Conservation (phyloP, 1,139 yeast genomes). For the Geotrichum candidum region DNA sequence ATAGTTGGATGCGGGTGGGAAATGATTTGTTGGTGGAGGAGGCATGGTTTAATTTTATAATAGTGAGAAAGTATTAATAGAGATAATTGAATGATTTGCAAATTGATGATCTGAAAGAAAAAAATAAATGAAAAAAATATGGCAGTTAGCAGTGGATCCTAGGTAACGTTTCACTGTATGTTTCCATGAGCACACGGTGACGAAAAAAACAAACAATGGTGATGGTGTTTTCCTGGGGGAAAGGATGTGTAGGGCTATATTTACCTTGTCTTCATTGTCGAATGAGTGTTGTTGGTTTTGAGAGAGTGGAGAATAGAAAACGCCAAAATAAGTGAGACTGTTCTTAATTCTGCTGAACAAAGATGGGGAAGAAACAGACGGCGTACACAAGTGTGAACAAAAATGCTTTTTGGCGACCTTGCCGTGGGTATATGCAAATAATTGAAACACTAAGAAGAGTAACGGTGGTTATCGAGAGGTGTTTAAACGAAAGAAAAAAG, state of each 20-base stretch:
- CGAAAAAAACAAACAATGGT: not conserved
- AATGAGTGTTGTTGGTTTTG: not conserved
- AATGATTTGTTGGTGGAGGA: conserved; percentile 8
- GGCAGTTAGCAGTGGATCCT: not conserved
- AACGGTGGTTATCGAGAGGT: not conserved
- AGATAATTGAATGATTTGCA: not conserved
- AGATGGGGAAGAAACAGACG: not conserved
- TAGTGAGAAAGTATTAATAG: not conserved
- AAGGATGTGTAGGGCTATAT: not conserved
- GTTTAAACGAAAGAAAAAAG: not conserved
- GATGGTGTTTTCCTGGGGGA: not conserved
- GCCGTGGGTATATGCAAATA: not conserved
- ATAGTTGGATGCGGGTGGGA: conserved; percentile 7
- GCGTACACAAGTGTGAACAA: not conserved
- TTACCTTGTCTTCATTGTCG: not conserved
- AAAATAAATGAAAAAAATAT: not conserved
- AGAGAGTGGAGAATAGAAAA: not conserved
- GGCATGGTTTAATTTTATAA: conserved; percentile 1
- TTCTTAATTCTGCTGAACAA: not conserved
- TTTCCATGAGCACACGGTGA: not conserved
- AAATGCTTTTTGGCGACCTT: not conserved
- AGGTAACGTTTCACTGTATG: not conserved
- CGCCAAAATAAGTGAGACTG: not conserved
- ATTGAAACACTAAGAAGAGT: not conserved
- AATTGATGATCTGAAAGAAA: not conserved